phyloP scores from a whole-genome alignment of 1,284 basidiomycete species.

The Violaceomyces palustris region DNA sequence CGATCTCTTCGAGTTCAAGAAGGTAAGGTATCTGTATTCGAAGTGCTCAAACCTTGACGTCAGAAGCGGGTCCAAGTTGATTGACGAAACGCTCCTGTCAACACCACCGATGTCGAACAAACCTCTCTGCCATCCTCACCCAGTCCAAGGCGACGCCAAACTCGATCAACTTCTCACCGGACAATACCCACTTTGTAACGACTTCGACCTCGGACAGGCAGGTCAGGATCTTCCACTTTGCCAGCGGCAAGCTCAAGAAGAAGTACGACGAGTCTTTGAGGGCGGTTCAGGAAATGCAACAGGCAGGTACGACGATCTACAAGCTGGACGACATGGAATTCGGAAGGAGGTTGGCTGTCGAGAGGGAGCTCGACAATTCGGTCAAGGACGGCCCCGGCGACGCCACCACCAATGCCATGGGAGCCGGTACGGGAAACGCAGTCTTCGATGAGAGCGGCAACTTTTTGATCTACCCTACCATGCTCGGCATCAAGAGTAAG shows the following conservation, averaged over 20 bases:
- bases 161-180: conserved; percentile 82
- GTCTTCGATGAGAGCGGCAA: conserved; percentile 96
- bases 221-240: conserved; percentile 86
- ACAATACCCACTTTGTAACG: conserved; percentile 79
- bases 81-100: background rate
- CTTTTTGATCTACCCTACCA: conserved; percentile 84
- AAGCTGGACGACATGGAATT: conserved; percentile 99
- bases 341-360: conserved; percentile 84
- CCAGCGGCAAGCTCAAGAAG: conserved; percentile 79
- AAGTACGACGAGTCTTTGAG: conserved; percentile 91
- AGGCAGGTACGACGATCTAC: conserved; percentile 72
- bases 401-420: conserved; percentile 41
- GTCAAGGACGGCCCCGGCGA: conserved; percentile 56
- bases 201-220: conserved; percentile 88
- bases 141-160: conserved; percentile 86
- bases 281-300: conserved; percentile 84
- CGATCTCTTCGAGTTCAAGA: conserved; percentile 97
- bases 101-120: background rate
- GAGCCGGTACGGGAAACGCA: conserved; percentile 57
- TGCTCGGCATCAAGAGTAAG: conserved; percentile 88
- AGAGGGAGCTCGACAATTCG: conserved; percentile 81
- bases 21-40: conserved; percentile 62
- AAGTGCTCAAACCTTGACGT: no score
- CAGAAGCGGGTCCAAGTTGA: no score
- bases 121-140: no score